Evolutionary conservation across 208 protist species (phyloP).

Genomic region (Blastocrithidia nonstop): DNA sequence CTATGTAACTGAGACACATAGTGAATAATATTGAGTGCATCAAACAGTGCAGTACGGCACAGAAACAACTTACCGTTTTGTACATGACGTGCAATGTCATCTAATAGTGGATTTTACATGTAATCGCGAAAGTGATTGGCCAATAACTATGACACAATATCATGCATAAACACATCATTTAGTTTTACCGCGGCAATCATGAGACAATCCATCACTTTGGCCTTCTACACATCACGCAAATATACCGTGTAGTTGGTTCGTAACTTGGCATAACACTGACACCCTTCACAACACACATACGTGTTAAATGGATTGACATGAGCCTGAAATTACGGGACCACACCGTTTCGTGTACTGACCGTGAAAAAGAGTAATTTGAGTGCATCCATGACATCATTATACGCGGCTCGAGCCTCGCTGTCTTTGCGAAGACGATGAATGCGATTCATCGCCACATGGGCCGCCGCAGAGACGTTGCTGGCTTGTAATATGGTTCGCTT

Average conservation of each 20-base stretch:
- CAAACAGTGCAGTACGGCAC: constrained; percentile 41
- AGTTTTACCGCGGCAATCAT: constrained; percentile 53
- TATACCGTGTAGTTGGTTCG: constrained; percentile 40
- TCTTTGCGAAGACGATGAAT: constrained; percentile 21
- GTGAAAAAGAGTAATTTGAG: constrained; percentile 55
- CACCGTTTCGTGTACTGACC: constrained; percentile 23
- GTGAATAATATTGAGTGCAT: constrained; percentile 23
- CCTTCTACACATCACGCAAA: constrained; percentile 53
- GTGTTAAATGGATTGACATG: constrained; percentile 24
- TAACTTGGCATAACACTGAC: constrained; percentile 40
- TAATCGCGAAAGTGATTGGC: constrained; percentile 25
- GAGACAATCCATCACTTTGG: constrained; percentile 63
- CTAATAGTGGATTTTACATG: constrained; percentile 29
- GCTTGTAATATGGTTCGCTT: too few species aligned
- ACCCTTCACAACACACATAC: constrained; percentile 59
- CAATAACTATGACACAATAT: constrained; percentile 26
- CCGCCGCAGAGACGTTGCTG: constrained; percentile 12
- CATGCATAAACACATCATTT: constrained; percentile 19
- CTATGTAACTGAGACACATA: constrained; percentile 10
- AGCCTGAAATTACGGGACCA: constrained; percentile 7
- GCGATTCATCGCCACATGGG: constrained; percentile 13
- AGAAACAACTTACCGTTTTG: constrained; percentile 61
- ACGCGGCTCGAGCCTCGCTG: constrained; percentile 19
- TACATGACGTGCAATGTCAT: constrained; percentile 30
- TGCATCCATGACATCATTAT: constrained; percentile 25